These are phyloP conservation scores for Exophiala aquamarina DNA, from an alignment of 2,329 filamentous ascomycete species.

Conservation along the genomic window DNA sequence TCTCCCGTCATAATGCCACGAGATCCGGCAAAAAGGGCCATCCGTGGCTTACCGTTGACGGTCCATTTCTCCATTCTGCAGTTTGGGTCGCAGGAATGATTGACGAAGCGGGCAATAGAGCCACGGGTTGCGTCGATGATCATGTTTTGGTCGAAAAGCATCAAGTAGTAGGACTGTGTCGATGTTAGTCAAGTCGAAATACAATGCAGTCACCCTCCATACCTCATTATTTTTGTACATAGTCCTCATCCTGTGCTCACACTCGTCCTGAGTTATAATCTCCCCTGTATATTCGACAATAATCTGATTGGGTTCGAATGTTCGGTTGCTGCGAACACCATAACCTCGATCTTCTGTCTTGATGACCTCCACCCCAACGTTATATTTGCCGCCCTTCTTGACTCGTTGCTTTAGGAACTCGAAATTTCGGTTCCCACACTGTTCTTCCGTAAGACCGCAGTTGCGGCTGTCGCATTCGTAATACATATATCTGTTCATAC, in stretches of 20 bases:
- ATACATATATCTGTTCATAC: conserved; percentile 93
- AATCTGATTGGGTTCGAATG: conserved; percentile 85
- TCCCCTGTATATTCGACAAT: conserved; percentile 98
- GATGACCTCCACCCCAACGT: conserved; percentile 91
- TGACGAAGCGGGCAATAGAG: conserved; percentile 95
- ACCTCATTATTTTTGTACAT: conserved; percentile 93
- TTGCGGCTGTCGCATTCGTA: conserved; percentile 94
- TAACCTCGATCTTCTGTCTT: conserved; percentile 87
- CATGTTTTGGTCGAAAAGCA: conserved; percentile 98
- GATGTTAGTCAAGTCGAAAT: conserved; percentile 23
- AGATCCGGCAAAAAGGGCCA: conserved; percentile 94
- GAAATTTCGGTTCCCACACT: conserved; percentile 86
- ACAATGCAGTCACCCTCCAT: conserved; percentile 33
- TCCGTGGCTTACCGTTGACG: conserved; percentile 86
- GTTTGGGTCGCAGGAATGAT: conserved; percentile 95
- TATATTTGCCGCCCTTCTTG: conserved; percentile 78
- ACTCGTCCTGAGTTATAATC: conserved; percentile 93
- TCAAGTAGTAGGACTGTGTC: conserved; percentile 87
- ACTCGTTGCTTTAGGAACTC: conserved; percentile 72
- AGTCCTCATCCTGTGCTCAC: conserved; percentile 88
- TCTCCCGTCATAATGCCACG: conserved; percentile 89
- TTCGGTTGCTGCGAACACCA: conserved; percentile 86
- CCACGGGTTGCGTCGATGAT: conserved; percentile 90
- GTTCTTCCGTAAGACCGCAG: conserved; percentile 72
- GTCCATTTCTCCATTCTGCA: conserved; percentile 99